Percentiles rank a stretch among this genome's conserved stretches.
Evolutionary conservation across 768 basidiomycete genomes (phyloP).

Genomic region (Daedaleopsis sinensis): DNA sequence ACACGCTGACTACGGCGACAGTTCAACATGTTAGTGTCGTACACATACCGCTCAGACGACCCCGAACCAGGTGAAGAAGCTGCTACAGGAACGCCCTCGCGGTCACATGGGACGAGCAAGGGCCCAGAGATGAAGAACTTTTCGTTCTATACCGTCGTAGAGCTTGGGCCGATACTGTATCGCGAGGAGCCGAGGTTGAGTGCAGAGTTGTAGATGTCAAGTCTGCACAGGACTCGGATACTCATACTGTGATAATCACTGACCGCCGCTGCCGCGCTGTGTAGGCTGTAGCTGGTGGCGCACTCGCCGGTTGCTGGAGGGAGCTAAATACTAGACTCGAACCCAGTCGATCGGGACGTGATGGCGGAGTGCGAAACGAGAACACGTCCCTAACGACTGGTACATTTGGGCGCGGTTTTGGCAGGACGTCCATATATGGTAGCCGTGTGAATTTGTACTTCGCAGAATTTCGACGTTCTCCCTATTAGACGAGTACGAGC

Average conservation of each 20-base stretch:
- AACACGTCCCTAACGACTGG: no score
- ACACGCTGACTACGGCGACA: conserved; percentile 33
- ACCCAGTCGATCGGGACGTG: no score
- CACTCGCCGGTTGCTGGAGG: no score
- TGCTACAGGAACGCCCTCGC: conserved; percentile 38
- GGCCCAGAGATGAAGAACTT: conserved; percentile 83
- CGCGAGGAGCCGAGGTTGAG: conserved; percentile 47
- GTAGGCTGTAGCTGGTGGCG: neutral
- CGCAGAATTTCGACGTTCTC: no score
- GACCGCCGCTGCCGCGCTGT: no score
- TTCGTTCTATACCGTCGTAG: conserved; percentile 84
- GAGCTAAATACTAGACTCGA: neutral
- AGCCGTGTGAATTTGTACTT: no score
- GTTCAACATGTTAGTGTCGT: conserved; percentile 95
- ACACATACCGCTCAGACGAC: conserved; percentile 93
- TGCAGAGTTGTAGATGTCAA: conserved; percentile 13
- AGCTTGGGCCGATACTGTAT: conserved; percentile 72
- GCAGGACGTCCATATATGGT: no score
- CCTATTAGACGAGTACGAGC: no score
- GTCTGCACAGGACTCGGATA: no score
- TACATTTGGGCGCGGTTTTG: no score
- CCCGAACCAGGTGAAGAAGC: conserved; percentile 65
- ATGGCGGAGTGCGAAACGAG: no score
- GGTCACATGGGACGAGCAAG: conserved; percentile 39
- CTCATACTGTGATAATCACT: no score